Evolutionary conservation across 495 filamentous ascomycete genomes (phyloP), one percentile per base, ranked within the genome.

Genomic region (Glutinoglossum americanum): DNA sequence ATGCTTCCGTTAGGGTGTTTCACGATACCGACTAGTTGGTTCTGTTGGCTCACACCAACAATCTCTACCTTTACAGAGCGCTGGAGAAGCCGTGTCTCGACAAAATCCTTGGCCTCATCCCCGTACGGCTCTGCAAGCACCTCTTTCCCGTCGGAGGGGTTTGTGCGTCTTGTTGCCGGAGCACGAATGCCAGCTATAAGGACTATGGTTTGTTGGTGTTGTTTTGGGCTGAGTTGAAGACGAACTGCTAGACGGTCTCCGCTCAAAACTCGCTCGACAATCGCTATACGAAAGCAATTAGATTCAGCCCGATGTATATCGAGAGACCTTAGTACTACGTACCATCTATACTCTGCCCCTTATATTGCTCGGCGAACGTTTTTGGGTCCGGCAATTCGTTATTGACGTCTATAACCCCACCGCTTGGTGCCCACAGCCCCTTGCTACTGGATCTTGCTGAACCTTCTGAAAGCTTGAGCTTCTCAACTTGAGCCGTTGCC

Each of bases 1-100:
- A 99, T 92, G 68, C 85, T 94, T 51, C 93, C 93, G 25, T 83
- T 80, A 23, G 87, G 87, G 69, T 97, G 93, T 45, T 85, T 74
- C 26, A 99, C 76, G 35, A 77, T 76, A 48, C 80, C 87, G 60
- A 96, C 78, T 19, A 95, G 74, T 64, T 92, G 87, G 49, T 79
- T 80, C 66, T 94, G 89, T 0, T 87, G 87, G 51, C 85, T 95
- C 11, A 86, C 76, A 25, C 92, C 93, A 28, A 96, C 75, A 30
- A 95, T 70, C 49, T 83, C 78, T 56, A 92, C 76, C 67, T 82
- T 78, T 56, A 96, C 82, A 64, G 81, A 83, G 48, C 90, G 84
- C 70, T 96, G 92, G 57, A 93, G 71, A 26, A 99, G 69, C 57
- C 93, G 76, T 15, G 75, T 69, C 67, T 97, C 93, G 4, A 94